Evolutionary conservation across 495 filamentous ascomycete genomes (phyloP), one percentile per base, ranked within the genome.

Genomic region (Penicillium pancosmium): DNA sequence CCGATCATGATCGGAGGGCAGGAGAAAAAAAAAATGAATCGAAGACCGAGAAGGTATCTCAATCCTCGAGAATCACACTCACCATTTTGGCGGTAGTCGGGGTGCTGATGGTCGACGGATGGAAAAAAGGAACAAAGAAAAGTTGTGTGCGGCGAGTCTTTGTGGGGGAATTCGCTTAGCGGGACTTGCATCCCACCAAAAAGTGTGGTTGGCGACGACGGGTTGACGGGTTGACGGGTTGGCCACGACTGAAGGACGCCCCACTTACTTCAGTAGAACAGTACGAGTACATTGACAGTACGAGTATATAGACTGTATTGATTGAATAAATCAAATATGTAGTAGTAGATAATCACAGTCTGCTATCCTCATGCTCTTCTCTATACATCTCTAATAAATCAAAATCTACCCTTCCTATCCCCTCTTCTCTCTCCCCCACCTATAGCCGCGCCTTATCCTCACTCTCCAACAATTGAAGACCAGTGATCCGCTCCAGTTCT

Each of bases 401-500:
- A 9, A 38, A 38, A n/a, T 38, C 36, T n/a, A 12, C 11, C 15
- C 11, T 13, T 12, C 8, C 10, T 38, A 12, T n/a, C 36, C 36
- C 11, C 11, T 38, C 36, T 38, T 16, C 16, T 3, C 15, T 5
- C 13, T 2, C 41, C 27, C 55, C 23, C 23, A 23, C 23, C 68
- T 57, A 81, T 54, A 81, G 68, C 54, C 66, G 71, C n/a, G 78
- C 71, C 52, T 70, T 74, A 11, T 67, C 70, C 31, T 57, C 64
- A 25, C 68, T 70, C 48, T 84, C 82, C 59, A 84, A 60, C 64
- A 90, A 70, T 33, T 69, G 62, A 56, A 89, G 58, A 19, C 85
- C 85, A 43, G 80, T 84, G 46, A 85, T 57, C 59, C 73, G 71
- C 69, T 91, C 88, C 61, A 91, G 67, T 68, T 90, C 86, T 63